phyloP scores from a whole-genome alignment of 768 basidiomycete genomes.

The Russula ochroleuca region DNA sequence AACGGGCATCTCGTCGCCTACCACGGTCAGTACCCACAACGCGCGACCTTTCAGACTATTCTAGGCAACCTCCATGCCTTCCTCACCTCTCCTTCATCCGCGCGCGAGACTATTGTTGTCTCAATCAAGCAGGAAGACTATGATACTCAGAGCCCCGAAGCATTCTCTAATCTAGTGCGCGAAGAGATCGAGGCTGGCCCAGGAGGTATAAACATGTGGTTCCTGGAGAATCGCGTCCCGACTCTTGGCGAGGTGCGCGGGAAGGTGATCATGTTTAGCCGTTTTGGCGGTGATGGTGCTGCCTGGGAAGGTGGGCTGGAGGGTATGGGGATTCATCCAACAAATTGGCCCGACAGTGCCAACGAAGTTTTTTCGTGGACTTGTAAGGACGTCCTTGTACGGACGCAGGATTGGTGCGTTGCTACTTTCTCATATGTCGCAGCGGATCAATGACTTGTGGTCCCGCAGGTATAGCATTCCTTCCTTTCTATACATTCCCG shows the following conservation, averaged over 20 bases:
- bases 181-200: conserved; percentile 57
- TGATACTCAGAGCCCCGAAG: conserved; percentile 38
- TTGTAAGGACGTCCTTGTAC: conserved; percentile 61
- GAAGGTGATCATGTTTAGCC: conserved; percentile 78
- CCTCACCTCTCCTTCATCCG: conserved; percentile 52
- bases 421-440: background rate
- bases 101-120: conserved; percentile 73
- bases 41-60: conserved; percentile 61
- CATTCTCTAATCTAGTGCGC: conserved; percentile 63
- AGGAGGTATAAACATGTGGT: conserved; percentile 65
- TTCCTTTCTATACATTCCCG: conserved; percentile 76
- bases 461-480: conserved; percentile 68
- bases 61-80: conserved; percentile 58
- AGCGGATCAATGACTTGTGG: background rate
- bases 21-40: conserved; percentile 73
- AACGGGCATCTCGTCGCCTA: conserved; percentile 64
- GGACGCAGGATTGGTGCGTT: conserved; percentile 80
- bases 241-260: conserved; percentile 80
- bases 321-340: conserved; percentile 84
- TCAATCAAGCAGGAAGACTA: conserved; percentile 88
- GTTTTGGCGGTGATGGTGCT: conserved; percentile 68
- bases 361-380: conserved; percentile 76
- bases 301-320: conserved; percentile 67
- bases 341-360: conserved; percentile 76
- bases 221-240: conserved; percentile 75